Conservation (phyloP, 2,329 filamentous ascomycete species). For the Ambrosiella cleistominuta region DNA sequence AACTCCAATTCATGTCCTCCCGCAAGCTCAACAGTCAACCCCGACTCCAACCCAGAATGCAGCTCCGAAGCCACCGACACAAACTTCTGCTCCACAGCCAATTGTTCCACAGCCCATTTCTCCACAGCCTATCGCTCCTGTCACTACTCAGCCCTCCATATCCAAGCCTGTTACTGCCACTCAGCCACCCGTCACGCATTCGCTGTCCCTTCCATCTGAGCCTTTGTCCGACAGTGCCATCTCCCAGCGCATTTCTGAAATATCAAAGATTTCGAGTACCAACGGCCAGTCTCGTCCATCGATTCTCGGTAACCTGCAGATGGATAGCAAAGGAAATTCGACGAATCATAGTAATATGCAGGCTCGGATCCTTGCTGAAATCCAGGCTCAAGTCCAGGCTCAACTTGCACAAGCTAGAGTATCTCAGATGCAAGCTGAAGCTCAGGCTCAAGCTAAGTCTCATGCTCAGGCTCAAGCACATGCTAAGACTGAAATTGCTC, state of each 20-base stretch:
- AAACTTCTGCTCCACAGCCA: background rate
- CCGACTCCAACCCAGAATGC: background rate
- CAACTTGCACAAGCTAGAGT: constrained; percentile 15
- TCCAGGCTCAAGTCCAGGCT: constrained; percentile 23
- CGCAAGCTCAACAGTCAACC: background rate
- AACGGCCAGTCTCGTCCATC: constrained; percentile 15
- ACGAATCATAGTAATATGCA: constrained; percentile 10
- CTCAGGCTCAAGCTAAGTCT: constrained; percentile 8
- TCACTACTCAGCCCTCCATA: background rate
- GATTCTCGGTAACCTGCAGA: constrained; percentile 12
- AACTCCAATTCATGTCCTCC: background rate
- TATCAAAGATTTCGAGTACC: constrained; percentile 14
- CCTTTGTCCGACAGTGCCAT: constrained; percentile 11
- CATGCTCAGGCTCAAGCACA: constrained; percentile 10
- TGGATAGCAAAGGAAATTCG: constrained; percentile 2
- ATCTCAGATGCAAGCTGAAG: constrained; percentile 8
- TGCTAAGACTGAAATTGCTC: constrained; percentile 10
- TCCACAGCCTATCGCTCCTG: background rate
- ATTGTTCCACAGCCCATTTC: background rate
- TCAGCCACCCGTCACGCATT: background rate
- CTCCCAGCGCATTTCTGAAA: constrained; percentile 9
- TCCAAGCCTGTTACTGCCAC: background rate
- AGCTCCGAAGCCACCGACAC: background rate
- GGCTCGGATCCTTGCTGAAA: constrained; percentile 10
- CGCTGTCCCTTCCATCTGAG: constrained; percentile 5